phyloP scores from a whole-genome alignment of 129 eudicot species.

The carrot (Daucus carota) region DH1_v3.0 NC_030382.2:50609001-50609500 shows the following conservation, averaged over 20 bases:
- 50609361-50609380: constrained; percentile 55
- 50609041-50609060: constrained; percentile 39
- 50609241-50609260: constrained; percentile 47
- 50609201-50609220: not conserved
- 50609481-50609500: constrained; percentile 30
- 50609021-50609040: constrained; percentile 35
- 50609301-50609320: not conserved
- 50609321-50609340: constrained; percentile 38
- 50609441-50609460: not conserved
- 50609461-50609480: not conserved
- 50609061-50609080: constrained; percentile 65
- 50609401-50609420: constrained; percentile 25
- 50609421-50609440: not conserved
- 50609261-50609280: constrained; percentile 20
- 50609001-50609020: constrained; percentile 32
- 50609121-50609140: constrained; percentile 41
- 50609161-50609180: not conserved
- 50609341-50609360: constrained; percentile 51
- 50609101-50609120: constrained; percentile 42
- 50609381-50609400: constrained; percentile 86
- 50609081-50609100: constrained; percentile 43
- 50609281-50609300: constrained; percentile 2
- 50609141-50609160: constrained; percentile 36
- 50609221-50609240: constrained; percentile 26
- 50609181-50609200: not conserved